Base-by-base conservation (phyloP, 2,329 filamentous ascomycete genomes). In the Madurella fahalii region DNA sequence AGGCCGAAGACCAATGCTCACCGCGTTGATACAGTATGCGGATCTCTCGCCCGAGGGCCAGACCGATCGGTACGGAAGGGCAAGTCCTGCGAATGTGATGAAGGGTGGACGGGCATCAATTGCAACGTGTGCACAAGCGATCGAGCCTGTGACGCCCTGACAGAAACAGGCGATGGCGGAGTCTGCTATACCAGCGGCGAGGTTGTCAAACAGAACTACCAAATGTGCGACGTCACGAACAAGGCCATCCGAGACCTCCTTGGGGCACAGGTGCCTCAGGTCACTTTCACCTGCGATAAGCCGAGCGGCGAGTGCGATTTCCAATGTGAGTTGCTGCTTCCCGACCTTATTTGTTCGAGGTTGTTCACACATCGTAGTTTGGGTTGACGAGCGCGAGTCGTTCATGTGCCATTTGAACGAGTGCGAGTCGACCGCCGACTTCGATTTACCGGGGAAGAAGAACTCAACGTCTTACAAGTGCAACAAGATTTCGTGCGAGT, bases 141-240 rank as follows among this genome's bases (percentile, higher is more conserved):
- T 69, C 77, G 87, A 62, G 92, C 89, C 15, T 99, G 94, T 67
- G 84, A 94, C 68, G 85, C 89, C 34, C 77, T 99, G 72, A 95
- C 95, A 85, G 89, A 90, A 4, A 84, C 86, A 13, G 82, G 82
- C 3, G 82, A 90, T 58, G 90, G 86, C 44, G 94, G 91, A 32
- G 85, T 96, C 11, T 99, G 94, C 74, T 97, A 96, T 69, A 87
- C 89, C 66, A 86, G 93, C 63, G 93, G 93, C 44, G 84, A 95
- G 62, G 86, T 95, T 11, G 86, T 97, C 59, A 91, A 94, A 64
- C 85, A 95, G 72, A 99, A 97, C 75, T 93, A 91, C 74, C 95
- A 99, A 73, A 94, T 96, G 76, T 99, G 94, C 74, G 90, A 95
- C 71, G 94, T 99, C 61, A 97, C 92, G 53, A 99, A 99, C 75